Conservation (phyloP, 2,329 filamentous ascomycete species). For the Clarireedia paspali region DNA sequence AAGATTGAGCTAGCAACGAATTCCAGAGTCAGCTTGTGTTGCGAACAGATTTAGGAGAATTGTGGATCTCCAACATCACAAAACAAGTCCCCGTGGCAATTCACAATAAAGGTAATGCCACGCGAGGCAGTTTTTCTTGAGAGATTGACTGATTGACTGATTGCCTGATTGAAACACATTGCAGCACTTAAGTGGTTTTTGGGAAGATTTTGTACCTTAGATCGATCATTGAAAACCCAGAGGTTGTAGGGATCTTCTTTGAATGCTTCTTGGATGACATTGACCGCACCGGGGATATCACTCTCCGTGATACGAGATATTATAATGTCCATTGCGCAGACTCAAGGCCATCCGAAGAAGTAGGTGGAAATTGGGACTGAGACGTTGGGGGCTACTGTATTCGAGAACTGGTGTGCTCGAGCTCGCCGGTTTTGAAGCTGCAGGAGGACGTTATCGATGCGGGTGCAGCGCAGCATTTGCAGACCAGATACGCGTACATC, state of each 20-base stretch:
- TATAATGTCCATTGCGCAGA: conserved; percentile 40
- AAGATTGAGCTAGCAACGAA: conserved; percentile 14
- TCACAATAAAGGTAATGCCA: neutral
- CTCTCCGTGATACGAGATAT: conserved; percentile 46
- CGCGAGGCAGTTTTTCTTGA: neutral
- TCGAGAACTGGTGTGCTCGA: too few relatives aligned
- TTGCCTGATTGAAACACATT: neutral
- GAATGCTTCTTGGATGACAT: conserved; percentile 60
- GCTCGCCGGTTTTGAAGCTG: too few relatives aligned
- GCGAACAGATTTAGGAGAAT: neutral
- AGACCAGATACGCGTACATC: too few relatives aligned
- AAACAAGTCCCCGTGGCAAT: neutral
- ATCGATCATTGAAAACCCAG: conserved; percentile 54
- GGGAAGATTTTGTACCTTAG: conserved; percentile 34
- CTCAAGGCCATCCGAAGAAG: neutral
- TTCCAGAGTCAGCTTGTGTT: neutral
- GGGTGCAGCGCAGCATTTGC: too few relatives aligned
- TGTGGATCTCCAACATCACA: neutral
- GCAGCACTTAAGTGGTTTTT: neutral
- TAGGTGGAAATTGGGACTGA: neutral
- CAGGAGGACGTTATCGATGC: too few relatives aligned
- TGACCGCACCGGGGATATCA: conserved; percentile 57
- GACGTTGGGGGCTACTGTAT: neutral
- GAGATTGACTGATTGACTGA: neutral
- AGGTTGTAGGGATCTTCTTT: conserved; percentile 58